A percentile compares a stretch with the other conserved stretches of the same genome.
phyloP scores from a whole-genome alignment of 2,329 filamentous ascomycete species.

The Claviceps pazoutovae region DNA sequence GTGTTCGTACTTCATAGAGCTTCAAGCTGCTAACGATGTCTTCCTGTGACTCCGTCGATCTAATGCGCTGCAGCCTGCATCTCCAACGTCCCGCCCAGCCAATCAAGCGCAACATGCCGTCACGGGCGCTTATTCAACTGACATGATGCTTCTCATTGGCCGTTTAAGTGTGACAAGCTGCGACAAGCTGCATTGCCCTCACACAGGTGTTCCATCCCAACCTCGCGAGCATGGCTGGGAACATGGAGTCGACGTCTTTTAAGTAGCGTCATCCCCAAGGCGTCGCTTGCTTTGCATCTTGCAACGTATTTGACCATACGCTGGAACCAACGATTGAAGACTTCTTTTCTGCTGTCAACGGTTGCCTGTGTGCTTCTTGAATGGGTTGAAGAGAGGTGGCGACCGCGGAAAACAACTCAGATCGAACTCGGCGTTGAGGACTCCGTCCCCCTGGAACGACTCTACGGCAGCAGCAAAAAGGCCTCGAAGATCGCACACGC shows the following conservation, averaged over 20 bases:
- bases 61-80: constrained; percentile 13
- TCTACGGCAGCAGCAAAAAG: neutral
- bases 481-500: neutral
- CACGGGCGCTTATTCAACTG: constrained; percentile 19
- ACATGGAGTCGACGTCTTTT: neutral
- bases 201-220: neutral
- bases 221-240: neutral
- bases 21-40: neutral
- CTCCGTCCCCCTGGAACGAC: neutral
- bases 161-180: constrained; percentile 4
- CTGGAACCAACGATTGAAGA: neutral
- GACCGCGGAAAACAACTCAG: neutral
- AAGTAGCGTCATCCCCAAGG: constrained; percentile 10
- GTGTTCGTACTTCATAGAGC: too few species aligned
- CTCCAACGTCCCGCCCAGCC: constrained; percentile 10
- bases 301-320: neutral
- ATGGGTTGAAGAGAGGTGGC: neutral
- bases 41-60: neutral
- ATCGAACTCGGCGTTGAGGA: neutral
- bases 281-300: neutral
- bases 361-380: neutral
- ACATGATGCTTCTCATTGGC: constrained; percentile 15
- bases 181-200: constrained; percentile 3
- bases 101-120: constrained; percentile 14
- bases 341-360: neutral